These are phyloP conservation scores for Ustilago nuda DNA, from an alignment of 1,284 basidiomycete genomes.

Conservation along the genomic window DNA sequence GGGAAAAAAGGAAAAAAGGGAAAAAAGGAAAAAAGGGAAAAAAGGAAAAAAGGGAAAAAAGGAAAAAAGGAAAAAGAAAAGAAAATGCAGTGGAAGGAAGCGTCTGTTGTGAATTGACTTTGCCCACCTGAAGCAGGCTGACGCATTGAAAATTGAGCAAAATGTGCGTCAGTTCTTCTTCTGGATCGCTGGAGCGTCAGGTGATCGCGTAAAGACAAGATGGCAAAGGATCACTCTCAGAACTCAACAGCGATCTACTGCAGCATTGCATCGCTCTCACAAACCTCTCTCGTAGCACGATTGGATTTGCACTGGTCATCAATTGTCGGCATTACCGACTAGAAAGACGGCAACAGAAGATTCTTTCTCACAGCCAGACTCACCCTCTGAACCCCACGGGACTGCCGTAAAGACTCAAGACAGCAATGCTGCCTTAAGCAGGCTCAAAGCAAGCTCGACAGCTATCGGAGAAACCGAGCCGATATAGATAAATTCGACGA, in stretches of 20 bases:
- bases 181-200: not conserved
- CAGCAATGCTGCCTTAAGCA: no score
- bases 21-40: no score
- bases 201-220: slow-evolving; percentile 8
- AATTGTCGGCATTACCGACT: not conserved
- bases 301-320: not conserved
- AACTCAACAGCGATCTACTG: not conserved
- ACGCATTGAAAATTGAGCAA: slow-evolving; percentile 1
- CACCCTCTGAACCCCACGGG: not conserved
- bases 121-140: not conserved
- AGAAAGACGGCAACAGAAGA: not conserved
- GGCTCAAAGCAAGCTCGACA: not conserved
- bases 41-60: no score
- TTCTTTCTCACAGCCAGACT: not conserved
- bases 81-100: not conserved
- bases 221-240: not conserved
- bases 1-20: no score
- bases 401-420: not conserved
- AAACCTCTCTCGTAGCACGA: not conserved
- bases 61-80: no score
- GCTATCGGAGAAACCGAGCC: not conserved
- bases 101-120: not conserved
- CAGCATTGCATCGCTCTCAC: not conserved
- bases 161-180: not conserved
- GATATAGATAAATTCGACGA: not conserved